Base-by-base conservation (phyloP, 179 eudicot genomes). In the Monotropa hypopitys region DNA sequence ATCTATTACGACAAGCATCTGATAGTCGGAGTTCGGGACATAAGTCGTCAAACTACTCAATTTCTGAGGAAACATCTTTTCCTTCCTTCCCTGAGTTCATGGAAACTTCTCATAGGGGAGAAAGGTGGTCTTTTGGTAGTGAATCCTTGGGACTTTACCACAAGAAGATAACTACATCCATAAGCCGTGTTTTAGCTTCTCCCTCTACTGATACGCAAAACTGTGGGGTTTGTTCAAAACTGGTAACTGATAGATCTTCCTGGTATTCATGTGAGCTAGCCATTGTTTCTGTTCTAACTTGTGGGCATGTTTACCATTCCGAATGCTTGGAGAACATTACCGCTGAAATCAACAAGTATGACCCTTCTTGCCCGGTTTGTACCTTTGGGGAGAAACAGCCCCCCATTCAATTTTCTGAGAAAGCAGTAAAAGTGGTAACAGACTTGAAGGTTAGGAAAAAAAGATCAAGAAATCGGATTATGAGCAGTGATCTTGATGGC, bases 301-400 rank as follows among this genome's bases (percentile, higher is more conserved):
- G 93, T 81, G 91, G 93, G 32, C 96, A 91, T 76, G 91, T 85
- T 30, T 91, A 90, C 77, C 97, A 91, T 79, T 87, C 90, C 23
- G 97, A 91, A 26, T 90, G 97, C 85, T 84, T 91, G 80, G 97
- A 90, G 76, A 84, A 75, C 80, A 90, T 90, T 90, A 92, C 97
- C 10, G 82, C 88, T 2, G 97, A 92, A 77, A 77, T 88, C 26
- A 86, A 82, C 83, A 92, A 90, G 82, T 92, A 88, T 72, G 97
- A 92, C 67, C 94, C 97, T 10, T 77, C 83, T 79, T 90, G 84
- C 82, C 90, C 80, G 7, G 83, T 87, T 91, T 81, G 77, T 84
- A 89, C 96, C 49, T 86, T 87, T 50, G 97, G 97, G 76, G 93
- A 88, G 81, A 92, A 89, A 71, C 89, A 84, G 81, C 73, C 81